Percentiles rank a stretch among this genome's conserved stretches.
Conservation (phyloP, 108 stramenopile species). For the Pelagomonas calceolata region DNA sequence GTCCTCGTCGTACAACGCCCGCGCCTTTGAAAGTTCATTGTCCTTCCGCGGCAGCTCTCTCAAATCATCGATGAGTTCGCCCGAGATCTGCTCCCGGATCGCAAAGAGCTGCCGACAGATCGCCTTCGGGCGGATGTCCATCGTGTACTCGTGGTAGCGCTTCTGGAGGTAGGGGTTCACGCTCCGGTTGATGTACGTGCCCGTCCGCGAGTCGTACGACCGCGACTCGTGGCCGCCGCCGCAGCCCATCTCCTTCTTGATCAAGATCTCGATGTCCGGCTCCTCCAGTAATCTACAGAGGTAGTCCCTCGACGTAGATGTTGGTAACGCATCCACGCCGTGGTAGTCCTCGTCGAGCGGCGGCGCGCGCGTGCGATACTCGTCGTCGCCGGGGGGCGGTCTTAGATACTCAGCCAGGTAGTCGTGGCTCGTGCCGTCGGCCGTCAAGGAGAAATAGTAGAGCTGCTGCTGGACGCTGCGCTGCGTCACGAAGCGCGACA, state of each 20-base stretch:
- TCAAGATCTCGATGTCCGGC: neutral
- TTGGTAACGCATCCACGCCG: neutral
- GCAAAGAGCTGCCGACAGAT: neutral
- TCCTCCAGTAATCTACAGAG: neutral
- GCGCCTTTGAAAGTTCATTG: neutral
- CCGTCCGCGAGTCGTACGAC: neutral
- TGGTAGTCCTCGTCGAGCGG: neutral
- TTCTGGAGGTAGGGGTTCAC: neutral
- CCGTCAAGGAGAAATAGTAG: neutral
- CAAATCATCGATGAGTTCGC: neutral
- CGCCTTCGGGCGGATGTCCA: neutral
- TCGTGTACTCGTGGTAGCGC: neutral
- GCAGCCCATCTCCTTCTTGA: neutral
- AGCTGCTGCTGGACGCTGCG: neutral
- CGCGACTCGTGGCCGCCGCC: neutral
- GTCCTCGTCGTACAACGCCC: neutral
- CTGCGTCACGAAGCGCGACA: neutral
- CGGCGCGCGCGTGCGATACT: neutral
- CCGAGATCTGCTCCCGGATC: neutral
- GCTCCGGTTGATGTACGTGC: neutral
- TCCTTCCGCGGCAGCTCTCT: neutral
- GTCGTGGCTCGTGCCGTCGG: neutral
- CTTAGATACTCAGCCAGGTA: neutral
- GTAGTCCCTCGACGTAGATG: neutral
- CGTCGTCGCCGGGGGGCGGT: neutral